A percentile compares a stretch with the other conserved stretches of the same genome.
phyloP scores from a whole-genome alignment of 768 basidiomycete species.

The Trametes coccinea region DNA sequence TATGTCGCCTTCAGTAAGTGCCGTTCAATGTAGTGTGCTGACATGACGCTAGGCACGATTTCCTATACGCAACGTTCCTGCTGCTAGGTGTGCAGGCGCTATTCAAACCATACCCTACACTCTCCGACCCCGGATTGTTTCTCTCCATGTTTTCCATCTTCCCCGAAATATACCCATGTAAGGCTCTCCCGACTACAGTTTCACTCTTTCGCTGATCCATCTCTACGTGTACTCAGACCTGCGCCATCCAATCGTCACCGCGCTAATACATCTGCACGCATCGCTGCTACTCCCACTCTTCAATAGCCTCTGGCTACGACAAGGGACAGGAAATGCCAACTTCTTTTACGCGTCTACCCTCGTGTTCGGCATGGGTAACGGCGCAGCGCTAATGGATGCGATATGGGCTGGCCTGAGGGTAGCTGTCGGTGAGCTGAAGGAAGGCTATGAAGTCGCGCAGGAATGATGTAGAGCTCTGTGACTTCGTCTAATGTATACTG shows the following conservation, averaged over 20 bases:
- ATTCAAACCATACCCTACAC: conserved; percentile 91
- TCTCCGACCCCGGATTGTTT: conserved; percentile 88
- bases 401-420: conserved; percentile 81
- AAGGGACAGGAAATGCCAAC: conserved; percentile 95
- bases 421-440: conserved; percentile 58
- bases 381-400: conserved; percentile 79
- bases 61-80: conserved; percentile 76
- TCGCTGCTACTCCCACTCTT: conserved; percentile 87
- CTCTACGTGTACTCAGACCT: conserved; percentile 54
- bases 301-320: conserved; percentile 86
- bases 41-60: conserved; percentile 64
- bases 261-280: conserved; percentile 81
- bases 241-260: conserved; percentile 80
- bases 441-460: conserved; percentile 59
- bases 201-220: too few species aligned
- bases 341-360: conserved; percentile 97
- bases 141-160: conserved; percentile 78
- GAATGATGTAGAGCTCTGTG: conserved; percentile 38
- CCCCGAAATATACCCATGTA: conserved; percentile 82
- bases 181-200: conserved; percentile 34
- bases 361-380: conserved; percentile 88
- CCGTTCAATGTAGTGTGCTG: neutral
- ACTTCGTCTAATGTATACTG: too few species aligned
- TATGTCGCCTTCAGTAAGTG: conserved; percentile 34
- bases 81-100: conserved; percentile 74